phyloP scores from a whole-genome alignment of 2,329 filamentous ascomycete species.

The Hirsutella thompsonii region DNA sequence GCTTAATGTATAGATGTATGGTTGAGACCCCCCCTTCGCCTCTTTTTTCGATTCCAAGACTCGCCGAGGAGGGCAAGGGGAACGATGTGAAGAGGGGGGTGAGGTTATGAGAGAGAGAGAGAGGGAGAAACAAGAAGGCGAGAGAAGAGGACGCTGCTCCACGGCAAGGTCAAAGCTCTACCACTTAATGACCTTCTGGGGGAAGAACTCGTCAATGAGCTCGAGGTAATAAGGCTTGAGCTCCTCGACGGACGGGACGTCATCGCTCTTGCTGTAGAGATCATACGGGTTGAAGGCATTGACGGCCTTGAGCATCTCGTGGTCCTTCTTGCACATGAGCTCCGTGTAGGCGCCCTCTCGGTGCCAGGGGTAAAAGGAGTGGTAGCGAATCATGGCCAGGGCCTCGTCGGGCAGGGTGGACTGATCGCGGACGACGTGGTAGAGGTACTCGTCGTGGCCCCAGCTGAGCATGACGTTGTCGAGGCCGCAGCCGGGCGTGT shows the following conservation, averaged over 20 bases:
- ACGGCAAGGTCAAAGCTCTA: constrained; percentile 6
- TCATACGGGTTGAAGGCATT: constrained; percentile 86
- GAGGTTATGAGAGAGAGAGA: background rate
- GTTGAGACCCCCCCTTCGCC: too few relatives aligned
- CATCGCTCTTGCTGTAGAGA: constrained; percentile 83
- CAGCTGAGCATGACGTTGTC: constrained; percentile 84
- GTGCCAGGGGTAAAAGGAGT: constrained; percentile 91
- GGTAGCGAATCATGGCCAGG: constrained; percentile 85
- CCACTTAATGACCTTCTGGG: constrained; percentile 24
- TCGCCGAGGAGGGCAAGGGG: background rate
- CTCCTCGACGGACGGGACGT: constrained; percentile 60
- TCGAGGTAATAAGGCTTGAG: constrained; percentile 47
- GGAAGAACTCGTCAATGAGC: constrained; percentile 30
- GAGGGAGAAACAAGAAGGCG: too few relatives aligned
- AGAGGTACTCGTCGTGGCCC: constrained; percentile 83
- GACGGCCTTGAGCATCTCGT: constrained; percentile 68
- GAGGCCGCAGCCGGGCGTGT: constrained; percentile 64
- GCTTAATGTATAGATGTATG: background rate
- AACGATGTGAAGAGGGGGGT: background rate
- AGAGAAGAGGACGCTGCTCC: background rate
- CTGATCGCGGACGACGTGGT: constrained; percentile 77
- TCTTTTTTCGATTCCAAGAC: too few relatives aligned
- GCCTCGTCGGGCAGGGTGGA: constrained; percentile 66
- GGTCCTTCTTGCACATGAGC: constrained; percentile 74
- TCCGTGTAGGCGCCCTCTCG: constrained; percentile 65